These are phyloP conservation scores for Trichoderma virens DNA, from an alignment of 495 filamentous ascomycete species.

Conservation along the genomic window DNA sequence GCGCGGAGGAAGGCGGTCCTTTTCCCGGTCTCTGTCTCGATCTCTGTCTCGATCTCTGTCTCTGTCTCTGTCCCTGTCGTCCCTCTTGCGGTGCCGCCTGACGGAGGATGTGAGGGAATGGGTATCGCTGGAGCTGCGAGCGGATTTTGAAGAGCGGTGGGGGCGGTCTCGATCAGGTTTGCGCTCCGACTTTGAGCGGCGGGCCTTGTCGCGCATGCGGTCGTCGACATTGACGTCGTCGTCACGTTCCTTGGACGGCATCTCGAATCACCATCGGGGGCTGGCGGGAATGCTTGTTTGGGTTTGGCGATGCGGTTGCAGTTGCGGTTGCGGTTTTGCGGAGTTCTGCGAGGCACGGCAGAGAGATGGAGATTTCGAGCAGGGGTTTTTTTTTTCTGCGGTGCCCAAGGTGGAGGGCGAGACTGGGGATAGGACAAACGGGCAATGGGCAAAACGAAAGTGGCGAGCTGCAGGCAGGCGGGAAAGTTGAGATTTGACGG, in stretches of 20 bases:
- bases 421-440: background rate
- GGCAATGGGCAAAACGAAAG: background rate
- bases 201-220: slow-evolving; percentile 27
- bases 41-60: slow-evolving; percentile 17
- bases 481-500: background rate
- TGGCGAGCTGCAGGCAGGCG: background rate
- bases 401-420: background rate
- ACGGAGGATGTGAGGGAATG: slow-evolving; percentile 6
- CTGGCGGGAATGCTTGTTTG: background rate
- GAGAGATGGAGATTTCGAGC: background rate
- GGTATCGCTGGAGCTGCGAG: slow-evolving; percentile 8
- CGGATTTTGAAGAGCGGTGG: slow-evolving; percentile 11
- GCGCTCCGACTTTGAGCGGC: slow-evolving; percentile 26
- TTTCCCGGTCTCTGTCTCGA: slow-evolving; percentile 19
- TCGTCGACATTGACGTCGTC: slow-evolving; percentile 25
- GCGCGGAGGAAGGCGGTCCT: slow-evolving; percentile 19
- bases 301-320: background rate
- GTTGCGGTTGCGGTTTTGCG: background rate
- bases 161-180: slow-evolving; percentile 19
- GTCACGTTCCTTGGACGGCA: slow-evolving; percentile 41
- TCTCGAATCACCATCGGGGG: slow-evolving; percentile 13
- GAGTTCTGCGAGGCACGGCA: too few species aligned
- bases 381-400: background rate
- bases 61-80: slow-evolving; percentile 16
- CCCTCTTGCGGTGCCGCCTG: slow-evolving; percentile 5